Percentiles rank a stretch among this genome's conserved stretches.
Evolutionary conservation across 2,329 filamentous ascomycete species (phyloP).

Genomic region (Cladorrhinum sp.): DNA sequence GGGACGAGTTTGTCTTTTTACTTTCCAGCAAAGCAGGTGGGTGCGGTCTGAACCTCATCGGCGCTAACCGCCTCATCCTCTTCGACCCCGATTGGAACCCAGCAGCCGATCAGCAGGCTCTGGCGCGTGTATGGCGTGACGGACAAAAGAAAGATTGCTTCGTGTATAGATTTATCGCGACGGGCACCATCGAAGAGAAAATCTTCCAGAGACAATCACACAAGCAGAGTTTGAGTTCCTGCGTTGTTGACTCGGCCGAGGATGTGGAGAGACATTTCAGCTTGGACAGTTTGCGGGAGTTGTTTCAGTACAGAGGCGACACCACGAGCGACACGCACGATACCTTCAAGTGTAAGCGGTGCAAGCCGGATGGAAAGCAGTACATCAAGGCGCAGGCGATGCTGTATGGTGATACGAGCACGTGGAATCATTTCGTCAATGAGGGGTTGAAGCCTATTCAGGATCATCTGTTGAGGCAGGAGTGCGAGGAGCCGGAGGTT

Average conservation of each 20-base stretch:
- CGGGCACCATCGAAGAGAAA: slow-evolving; percentile 97
- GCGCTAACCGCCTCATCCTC: slow-evolving; percentile 87
- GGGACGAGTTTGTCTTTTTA: slow-evolving; percentile 89
- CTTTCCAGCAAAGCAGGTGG: slow-evolving; percentile 95
- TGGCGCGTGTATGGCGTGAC: slow-evolving; percentile 97
- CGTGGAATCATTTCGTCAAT: slow-evolving; percentile 98
- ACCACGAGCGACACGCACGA: slow-evolving; percentile 95
- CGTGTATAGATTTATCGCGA: slow-evolving; percentile 98
- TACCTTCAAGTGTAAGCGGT: slow-evolving; percentile 97
- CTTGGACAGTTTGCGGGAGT: slow-evolving; percentile 81
- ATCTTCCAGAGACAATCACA: slow-evolving; percentile 98
- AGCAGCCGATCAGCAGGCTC: slow-evolving; percentile 92
- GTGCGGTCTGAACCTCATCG: slow-evolving; percentile 93
- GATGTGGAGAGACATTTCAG: slow-evolving; percentile 97
- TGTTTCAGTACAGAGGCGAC: slow-evolving; percentile 86
- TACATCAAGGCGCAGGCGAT: slow-evolving; percentile 88
- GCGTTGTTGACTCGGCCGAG: slow-evolving; percentile 93
- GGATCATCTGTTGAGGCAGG: slow-evolving; percentile 85
- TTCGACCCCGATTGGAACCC: slow-evolving; percentile 99
- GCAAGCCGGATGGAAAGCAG: slow-evolving; percentile 82
- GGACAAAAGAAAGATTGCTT: slow-evolving; percentile 99
- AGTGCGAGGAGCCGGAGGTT: slow-evolving; percentile 73
- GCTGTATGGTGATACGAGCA: slow-evolving; percentile 95
- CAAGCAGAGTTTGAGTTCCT: slow-evolving; percentile 94
- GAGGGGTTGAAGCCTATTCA: slow-evolving; percentile 78